Evolutionary conservation across 2,329 filamentous ascomycete species (phyloP), one percentile per base, ranked within the genome.

Genomic region (Fusarium graminum): DNA sequence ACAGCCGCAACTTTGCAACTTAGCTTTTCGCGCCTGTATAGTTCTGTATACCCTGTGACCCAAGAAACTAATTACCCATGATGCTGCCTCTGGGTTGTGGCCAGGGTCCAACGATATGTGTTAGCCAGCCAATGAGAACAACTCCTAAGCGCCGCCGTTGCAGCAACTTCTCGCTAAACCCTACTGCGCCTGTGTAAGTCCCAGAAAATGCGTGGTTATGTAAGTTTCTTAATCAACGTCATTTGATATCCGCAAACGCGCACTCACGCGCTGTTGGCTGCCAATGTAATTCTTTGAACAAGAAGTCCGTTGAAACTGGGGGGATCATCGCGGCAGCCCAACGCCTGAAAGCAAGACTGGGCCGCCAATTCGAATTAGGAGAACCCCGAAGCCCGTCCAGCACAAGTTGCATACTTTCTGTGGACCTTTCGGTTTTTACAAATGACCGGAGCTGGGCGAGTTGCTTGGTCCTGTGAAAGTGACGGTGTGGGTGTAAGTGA

Each of bases 101-200:
- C 67, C 59, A 55, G 67, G 67, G 63, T 60, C 63, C 52, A 63
- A 47, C 42, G 52, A 59, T 52, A 64, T 53, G 54, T 36, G 57
- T 59, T 38, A 45, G 26, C 29, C 47, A 50, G 39, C 74, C 74
- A 75, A 75, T 75, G 57, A 70, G 43, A 54, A 34, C 14, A 47
- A 52, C 39, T 70, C 61, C 51, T 75, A 75, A 74, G 74, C 74
- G 74, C 74, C 71, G 71, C 67, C 61, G 67, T 70, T 72, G 66
- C 70, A 70, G 62, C 65, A 68, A 49, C 64, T 64, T 67, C 70
- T 69, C 71, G 64, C 64, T 64, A 53, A 57, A 68, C 67, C 67
- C 74, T 71, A 68, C 64, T 30, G 50, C 58, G 63, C 61, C 65
- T 61, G 53, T 49, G 52, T 65, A 58, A 60, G 59, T 65, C 69